Evolutionary conservation across 2,329 filamentous ascomycete genomes (phyloP), one percentile per base, ranked within the genome.

Genomic region (Hypoxylon sp.): DNA sequence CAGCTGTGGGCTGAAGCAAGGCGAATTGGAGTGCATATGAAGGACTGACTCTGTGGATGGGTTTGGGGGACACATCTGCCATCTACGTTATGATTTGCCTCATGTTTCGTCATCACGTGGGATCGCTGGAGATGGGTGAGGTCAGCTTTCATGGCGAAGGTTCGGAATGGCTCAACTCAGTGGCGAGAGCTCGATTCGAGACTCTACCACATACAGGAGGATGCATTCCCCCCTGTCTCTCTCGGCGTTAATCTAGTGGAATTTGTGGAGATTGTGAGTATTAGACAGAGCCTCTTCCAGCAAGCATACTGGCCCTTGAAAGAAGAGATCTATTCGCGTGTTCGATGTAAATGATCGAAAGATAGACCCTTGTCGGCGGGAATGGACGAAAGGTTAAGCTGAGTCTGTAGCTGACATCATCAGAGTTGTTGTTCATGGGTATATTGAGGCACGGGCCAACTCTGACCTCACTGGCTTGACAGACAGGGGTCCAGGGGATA

Each of bases 31-130:
- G 40, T 65, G 56, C 57, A 49, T 30, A 57, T 60, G 30, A 53
- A 57, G 17, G 53, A 37, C 44, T 35, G 49, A 49, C n/a, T 60
- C 44, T 22, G 25, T 13, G 40, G 46, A 46, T 40, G 25, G 25
- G 11, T n/a, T 54, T 8, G 40, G 35, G 50, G 33, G 31, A n/a
- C 22, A 4, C 20, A 60, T 42, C 35, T 49, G 54, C 35, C 48
- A 55, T 51, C 46, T 54, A 66, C 55, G 63, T 60, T 44, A 50
- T 69, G 63, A 67, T 69, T 71, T 27, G 63, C 58, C 54, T 40
- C 42, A 33, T 17, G 20, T 73, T 74, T 75, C 74, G 73, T 77
- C 72, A 76, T 74, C 65, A 68, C 71, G 66, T 76, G 64, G 67
- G 65, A 70, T 70, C 70, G 50, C 62, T 62, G 63, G 57, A 57